Evolutionary conservation across 208 protist genomes (phyloP), one percentile per base, ranked within the genome.

Genomic region (Trypanosoma cruzi): DNA sequence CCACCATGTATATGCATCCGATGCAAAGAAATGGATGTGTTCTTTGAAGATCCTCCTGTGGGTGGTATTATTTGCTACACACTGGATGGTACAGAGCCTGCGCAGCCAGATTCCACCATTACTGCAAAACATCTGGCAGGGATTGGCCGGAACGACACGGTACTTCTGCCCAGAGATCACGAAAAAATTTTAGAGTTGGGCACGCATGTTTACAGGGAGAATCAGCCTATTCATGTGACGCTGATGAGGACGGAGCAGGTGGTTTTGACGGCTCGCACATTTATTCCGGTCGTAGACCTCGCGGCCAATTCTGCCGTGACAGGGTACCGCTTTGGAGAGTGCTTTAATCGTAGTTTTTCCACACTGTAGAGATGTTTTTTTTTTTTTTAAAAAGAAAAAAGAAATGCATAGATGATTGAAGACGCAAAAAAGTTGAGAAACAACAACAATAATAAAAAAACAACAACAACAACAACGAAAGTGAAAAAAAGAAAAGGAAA

Each of bases 41-140:
- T 62, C 48, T 95, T 95, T 68, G 89, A 95, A 24, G 85, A 90
- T 52, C 75, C 84, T 0, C 85, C 89, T 11, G 83, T 77, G 32
- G 81, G 86, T 42, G 71, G 76, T 24, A 62, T 84, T 37, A 85
- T 95, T 44, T 85, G 81, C 26, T 95, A 95, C 83, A 95, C 89
- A 4, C 64, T 95, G 18, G 89, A 91, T 70, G 63, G 80, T 62
- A 87, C 73, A 3, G 86, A 95, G 73, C 89, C 89, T 1, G 77
- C 72, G 34, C 54, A 87, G 31, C 80, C 63, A 26, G 85, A 91
- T 68, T 74, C 84, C 24, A 79, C 82, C 3, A 83, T 81, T 34
- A 88, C 81, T 29, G 74, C 80, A 22, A 80, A 31, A 29, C 66
- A 71, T 20, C 63, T 80, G 54, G 50, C 59, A 40, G 49, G 46